Base-by-base conservation (phyloP, 768 basidiomycete species). In the Hericium rajendrae region DNA sequence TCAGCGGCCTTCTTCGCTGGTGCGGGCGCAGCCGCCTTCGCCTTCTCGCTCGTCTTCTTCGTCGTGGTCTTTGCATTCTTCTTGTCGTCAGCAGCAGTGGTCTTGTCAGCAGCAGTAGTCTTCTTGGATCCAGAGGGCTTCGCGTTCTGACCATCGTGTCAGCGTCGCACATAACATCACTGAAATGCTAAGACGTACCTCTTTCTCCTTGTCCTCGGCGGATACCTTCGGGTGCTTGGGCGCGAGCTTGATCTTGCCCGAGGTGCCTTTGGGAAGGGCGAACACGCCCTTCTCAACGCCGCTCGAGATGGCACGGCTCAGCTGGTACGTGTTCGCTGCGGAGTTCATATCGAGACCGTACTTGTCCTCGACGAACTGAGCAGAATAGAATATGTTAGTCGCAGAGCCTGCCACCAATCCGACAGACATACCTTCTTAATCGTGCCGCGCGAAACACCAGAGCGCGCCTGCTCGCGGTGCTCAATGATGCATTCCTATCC, bases 241-340 rank as follows among this genome's bases (percentile, higher is more conserved):
- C 2, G 84, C 79, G 20, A 90, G 78, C 69, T 88, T 90, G 60
- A 91, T 86, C 66, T 86, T 82, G 55, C 87, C 87, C 20, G 84
- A 82, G 2, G 78, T 76, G 60, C 81, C 84, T 70, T 83, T 85
- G 51, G 84, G 85, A 24, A 85, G 73, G 20, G 71, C 62, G 67
- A 86, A 83, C 38, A 72, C 67, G 38, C 78, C 79, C 53, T 73
- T 74, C 60, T 79, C 75, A 20, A 71, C 71, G 46, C 85, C 84
- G 51, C 71, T 69, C 53, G 71, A 66, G 70, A 86, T 83, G 41
- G 83, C 82, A 48, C 72, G 73, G 66, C 77, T 77, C 55, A 86
- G 73, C 64, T 78, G 76, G 59, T 67, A 71, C 54, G 71, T 62
- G 65, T 78, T 74, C 46, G 73, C 61, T n/a, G 68, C 67, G 38